Base-by-base conservation (phyloP, 2,329 filamentous ascomycete species). In the Fusarium austroafricanum region DNA sequence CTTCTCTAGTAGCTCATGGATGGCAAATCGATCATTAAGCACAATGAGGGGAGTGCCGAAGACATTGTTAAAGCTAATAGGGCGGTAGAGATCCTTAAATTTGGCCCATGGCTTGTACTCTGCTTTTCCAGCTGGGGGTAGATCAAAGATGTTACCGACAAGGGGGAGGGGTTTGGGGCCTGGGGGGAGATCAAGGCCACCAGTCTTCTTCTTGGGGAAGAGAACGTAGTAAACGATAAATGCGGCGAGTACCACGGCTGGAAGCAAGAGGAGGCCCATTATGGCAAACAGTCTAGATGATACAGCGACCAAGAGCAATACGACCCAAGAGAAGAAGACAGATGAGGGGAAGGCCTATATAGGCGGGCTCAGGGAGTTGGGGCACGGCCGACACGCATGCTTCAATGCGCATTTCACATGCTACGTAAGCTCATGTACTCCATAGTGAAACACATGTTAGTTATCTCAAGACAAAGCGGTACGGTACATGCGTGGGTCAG, bases 61-160 rank as follows among this genome's bases (percentile, higher is more conserved):
- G 15, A 79, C 73, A 1, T 76, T 82, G 6, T 84, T 61, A 6
- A 79, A 82, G 57, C 79, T 79, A 8, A 80, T 74, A 1, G 74
- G 73, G 0, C 80, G 80, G 39, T 82, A 80, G 0, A 67, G 42
- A 8, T 80, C 76, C 52, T 79, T 82, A 58, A 79, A 76, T 58
- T 79, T 77, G 29, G 79, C 49, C 81, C 81, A 83, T 54, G 82
- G 80, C 44, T 77, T 64, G 60, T 75, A 80, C 59, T 82, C 79
- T 6, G 71, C 74, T 8, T 60, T 65, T 2, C 76, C 78, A 1
- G 59, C 50, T 0, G 77, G 72, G 1, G 84, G 84, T 12, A 87
- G 73, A 62, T 87, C 83, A 2, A 68, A 62, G 17, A 86, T 64
- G 66, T 87, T 87, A 6, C 85, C 85, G 6, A 87, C 29, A 0